Base-by-base conservation (phyloP, 768 basidiomycete species). In the Saitozyma podzolica region DNA sequence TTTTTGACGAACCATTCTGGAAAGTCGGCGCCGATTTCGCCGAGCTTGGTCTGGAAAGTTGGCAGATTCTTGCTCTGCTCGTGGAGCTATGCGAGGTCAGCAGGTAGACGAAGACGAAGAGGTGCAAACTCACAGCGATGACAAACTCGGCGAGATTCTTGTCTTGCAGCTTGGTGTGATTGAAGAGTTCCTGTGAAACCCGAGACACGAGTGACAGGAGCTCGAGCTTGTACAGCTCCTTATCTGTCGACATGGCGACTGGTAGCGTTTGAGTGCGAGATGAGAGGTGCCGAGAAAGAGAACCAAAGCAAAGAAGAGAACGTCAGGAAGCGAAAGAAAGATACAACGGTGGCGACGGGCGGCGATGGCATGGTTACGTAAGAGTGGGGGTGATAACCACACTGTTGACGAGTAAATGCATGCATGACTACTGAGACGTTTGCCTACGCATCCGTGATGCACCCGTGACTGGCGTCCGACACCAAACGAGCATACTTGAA, bases 71-170 rank as follows among this genome's bases (percentile, higher is more conserved):
- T 89, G 76, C 89, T 88, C 69, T 89, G 80, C 67, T 89, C 89
- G 80, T 98, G 95, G 61, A 97, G 85, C 78, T 77, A 56, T 9
- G 3, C 11, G 42, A 3, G 20, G 29, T 55, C 42, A 41, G 58
- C 57, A 60, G 59, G 16, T 20, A 7, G 29, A 40, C 56, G 37
- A 9, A 9, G 6, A 1, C 9, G 11, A 49, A n/a, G 37, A 48
- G n/a, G 39, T 14, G 14, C n/a, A 6, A 41, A 74, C 75, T 69
- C 59, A 77, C 76, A 66, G 85, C 82, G 67, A 99, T 92, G 65
- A 98, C 86, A 79, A 94, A 99, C 82, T 98, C 95, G 11, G 96
- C 93, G 52, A 95, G 84, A 3, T 89, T 89, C 77, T 94, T 95
- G 84, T 99, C 94, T 76, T 87, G 89, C 43, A 90, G 80, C 14